Evolutionary conservation across 176 grass and related monocot genomes (phyloP).

Genomic region (Themeda triandra): DNA sequence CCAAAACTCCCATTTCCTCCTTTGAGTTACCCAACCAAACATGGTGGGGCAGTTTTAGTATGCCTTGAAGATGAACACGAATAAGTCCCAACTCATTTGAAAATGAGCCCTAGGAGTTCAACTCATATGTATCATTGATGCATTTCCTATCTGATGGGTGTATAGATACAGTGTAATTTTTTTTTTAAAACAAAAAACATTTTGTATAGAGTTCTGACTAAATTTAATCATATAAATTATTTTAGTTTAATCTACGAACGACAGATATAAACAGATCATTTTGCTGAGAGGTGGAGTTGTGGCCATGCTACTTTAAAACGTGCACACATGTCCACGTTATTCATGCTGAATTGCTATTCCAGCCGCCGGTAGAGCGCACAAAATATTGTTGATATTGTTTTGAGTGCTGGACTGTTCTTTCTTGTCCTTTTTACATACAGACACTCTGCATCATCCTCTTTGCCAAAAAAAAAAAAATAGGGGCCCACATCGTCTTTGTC

Average conservation of each 20-base stretch:
- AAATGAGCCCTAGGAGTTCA: not conserved
- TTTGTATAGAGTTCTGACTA: not conserved
- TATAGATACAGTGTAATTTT: too few species aligned
- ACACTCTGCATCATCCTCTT: not conserved
- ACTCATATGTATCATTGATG: not conserved
- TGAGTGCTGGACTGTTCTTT: not conserved
- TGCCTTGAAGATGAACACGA: conserved; percentile 13
- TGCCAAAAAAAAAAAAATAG: not conserved
- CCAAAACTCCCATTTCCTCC: too few species aligned
- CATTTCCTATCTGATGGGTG: too few species aligned
- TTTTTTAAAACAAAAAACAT: too few species aligned
- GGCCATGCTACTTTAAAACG: too few species aligned
- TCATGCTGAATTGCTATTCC: not conserved
- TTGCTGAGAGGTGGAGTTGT: not conserved
- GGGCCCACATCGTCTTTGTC: not conserved
- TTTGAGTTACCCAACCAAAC: too few species aligned
- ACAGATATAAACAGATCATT: not conserved
- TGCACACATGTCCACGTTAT: not conserved
- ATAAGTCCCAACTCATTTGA: too few species aligned
- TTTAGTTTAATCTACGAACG: not conserved
- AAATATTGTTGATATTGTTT: not conserved
- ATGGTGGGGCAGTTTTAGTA: not conserved
- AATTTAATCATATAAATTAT: not conserved
- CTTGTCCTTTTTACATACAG: conserved; percentile 1
- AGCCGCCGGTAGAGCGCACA: not conserved